Conservation (phyloP, 2,329 filamentous ascomycete genomes). For the Pseudocercospora vitis region DNA sequence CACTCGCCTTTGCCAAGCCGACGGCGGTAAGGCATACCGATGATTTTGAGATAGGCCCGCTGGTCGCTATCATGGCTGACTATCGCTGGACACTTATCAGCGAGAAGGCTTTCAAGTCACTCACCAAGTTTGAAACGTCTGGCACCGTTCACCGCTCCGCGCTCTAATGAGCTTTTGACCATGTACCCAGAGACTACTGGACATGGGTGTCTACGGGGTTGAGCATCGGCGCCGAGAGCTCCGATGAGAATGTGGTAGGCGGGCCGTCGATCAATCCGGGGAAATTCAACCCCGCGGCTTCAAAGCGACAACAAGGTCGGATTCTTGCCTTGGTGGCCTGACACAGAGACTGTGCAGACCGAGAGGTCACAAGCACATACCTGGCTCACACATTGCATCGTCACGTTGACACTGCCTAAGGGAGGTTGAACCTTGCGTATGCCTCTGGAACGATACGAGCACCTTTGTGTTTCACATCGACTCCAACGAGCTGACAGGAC, state of each 20-base stretch:
- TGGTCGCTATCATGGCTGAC: conserved; percentile 56
- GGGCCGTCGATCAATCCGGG: conserved; percentile 54
- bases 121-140: conserved; percentile 46
- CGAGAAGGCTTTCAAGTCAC: conserved; percentile 38
- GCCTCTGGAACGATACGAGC: conserved; percentile 46
- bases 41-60: conserved; percentile 59
- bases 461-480: conserved; percentile 20
- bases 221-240: conserved; percentile 62
- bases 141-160: conserved; percentile 55
- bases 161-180: conserved; percentile 60
- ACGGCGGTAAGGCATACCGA: conserved; percentile 59
- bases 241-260: conserved; percentile 57
- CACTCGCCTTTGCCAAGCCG: conserved; percentile 43
- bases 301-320: conserved; percentile 26
- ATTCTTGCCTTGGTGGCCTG: conserved; percentile 34
- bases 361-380: background rate
- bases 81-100: conserved; percentile 53
- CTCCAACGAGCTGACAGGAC: conserved; percentile 20
- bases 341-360: conserved; percentile 17
- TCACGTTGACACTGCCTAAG: too few species aligned
- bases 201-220: conserved; percentile 58
- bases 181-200: conserved; percentile 58
- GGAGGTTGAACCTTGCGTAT: conserved; percentile 53
- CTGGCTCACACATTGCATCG: too few species aligned
- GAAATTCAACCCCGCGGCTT: conserved; percentile 61